Evolutionary conservation across 2,329 filamentous ascomycete genomes (phyloP).

Genomic region (Fusarium globosum): DNA sequence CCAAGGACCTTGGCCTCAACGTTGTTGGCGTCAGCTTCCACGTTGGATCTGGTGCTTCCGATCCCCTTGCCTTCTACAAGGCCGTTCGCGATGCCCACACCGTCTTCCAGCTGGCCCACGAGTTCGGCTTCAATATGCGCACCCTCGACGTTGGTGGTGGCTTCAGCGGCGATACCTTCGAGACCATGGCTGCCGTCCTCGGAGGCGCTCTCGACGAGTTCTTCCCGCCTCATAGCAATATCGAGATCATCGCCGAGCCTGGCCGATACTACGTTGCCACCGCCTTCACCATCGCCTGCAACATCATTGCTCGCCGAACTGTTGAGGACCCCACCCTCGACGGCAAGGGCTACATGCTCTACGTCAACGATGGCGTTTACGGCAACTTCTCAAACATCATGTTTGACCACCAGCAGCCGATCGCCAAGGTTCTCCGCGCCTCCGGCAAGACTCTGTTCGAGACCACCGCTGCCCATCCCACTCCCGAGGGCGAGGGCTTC

Average conservation of each 20-base stretch:
- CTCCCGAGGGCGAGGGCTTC: slow-evolving; percentile 62
- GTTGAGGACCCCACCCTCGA: slow-evolving; percentile 76
- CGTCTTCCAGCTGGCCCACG: slow-evolving; percentile 87
- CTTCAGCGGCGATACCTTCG: slow-evolving; percentile 91
- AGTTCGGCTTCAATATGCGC: slow-evolving; percentile 82
- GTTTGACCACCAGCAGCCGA: slow-evolving; percentile 95
- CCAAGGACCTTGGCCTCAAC: slow-evolving; percentile 84
- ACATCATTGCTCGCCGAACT: slow-evolving; percentile 94
- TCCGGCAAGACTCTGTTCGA: slow-evolving; percentile 69
- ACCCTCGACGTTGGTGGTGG: slow-evolving; percentile 95
- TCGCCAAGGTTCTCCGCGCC: slow-evolving; percentile 81
- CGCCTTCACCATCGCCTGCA: slow-evolving; percentile 94
- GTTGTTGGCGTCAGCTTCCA: slow-evolving; percentile 98
- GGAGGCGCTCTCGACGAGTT: slow-evolving; percentile 84
- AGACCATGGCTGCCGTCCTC: slow-evolving; percentile 86
- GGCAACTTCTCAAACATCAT: slow-evolving; percentile 99
- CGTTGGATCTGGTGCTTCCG: slow-evolving; percentile 94
- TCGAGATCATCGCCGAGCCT: slow-evolving; percentile 94
- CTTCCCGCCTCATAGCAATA: slow-evolving; percentile 77
- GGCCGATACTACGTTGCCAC: slow-evolving; percentile 95
- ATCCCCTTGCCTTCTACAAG: slow-evolving; percentile 90
- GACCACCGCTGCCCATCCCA: slow-evolving; percentile 60
- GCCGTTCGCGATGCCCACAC: slow-evolving; percentile 88
- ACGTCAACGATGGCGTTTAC: slow-evolving; percentile 97
- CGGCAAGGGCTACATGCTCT: slow-evolving; percentile 90